phyloP scores from a whole-genome alignment of 1,139 yeast genomes.

The Pichia terricola region DNA sequence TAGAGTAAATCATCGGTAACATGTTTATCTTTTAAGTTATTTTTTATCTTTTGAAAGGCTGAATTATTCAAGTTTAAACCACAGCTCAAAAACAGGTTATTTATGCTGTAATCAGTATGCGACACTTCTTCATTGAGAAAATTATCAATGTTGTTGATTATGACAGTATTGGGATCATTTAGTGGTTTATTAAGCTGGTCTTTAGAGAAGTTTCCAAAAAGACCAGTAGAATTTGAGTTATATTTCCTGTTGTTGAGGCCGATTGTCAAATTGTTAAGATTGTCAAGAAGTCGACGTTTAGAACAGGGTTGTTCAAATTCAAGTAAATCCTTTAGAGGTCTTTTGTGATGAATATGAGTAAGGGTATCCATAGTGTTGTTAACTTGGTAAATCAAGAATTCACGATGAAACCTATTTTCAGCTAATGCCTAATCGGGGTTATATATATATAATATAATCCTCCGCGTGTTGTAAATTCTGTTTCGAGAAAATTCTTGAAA shows the following conservation, averaged over 20 bases:
- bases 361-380: too few relatives aligned
- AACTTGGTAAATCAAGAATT: too few relatives aligned
- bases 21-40: too few relatives aligned
- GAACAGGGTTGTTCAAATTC: neutral
- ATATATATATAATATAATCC: too few relatives aligned
- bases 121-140: constrained; percentile 14
- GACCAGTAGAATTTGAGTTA: neutral
- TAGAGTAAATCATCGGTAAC: constrained; percentile 8
- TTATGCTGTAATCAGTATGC: too few relatives aligned
- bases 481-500: too few relatives aligned
- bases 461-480: too few relatives aligned
- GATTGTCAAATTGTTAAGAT: constrained; percentile 3
- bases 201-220: constrained; percentile 7
- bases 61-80: constrained; percentile 9
- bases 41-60: too few relatives aligned
- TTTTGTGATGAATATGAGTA: neutral
- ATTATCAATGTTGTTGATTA: constrained; percentile 16
- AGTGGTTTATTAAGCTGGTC: constrained; percentile 9
- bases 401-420: too few relatives aligned
- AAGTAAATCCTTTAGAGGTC: constrained; percentile 2
- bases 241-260: neutral
- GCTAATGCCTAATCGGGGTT: too few relatives aligned
- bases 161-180: constrained; percentile 11
- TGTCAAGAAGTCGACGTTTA: constrained; percentile 7
- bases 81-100: constrained; percentile 7